A percentile compares a stretch with the other conserved stretches of the same genome.
These are phyloP conservation scores for Saccharomycopsis fodiens DNA, from an alignment of 805 yeast species.

Conservation along the genomic window DNA sequence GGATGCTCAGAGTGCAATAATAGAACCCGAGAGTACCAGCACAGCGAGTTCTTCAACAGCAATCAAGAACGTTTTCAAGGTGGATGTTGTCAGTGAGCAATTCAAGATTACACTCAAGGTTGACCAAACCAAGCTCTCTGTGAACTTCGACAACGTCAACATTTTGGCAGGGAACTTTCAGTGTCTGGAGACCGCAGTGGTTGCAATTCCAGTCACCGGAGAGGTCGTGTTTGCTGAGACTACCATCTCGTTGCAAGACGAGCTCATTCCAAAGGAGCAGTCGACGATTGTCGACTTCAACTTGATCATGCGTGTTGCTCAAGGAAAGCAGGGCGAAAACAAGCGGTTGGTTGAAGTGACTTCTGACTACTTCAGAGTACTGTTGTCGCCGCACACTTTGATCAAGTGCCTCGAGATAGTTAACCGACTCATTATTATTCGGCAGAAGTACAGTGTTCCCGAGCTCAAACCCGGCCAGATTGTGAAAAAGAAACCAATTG, in stretches of 20 bases:
- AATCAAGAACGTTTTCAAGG: constrained; percentile 5
- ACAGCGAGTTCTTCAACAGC: no score
- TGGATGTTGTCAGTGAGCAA: background rate
- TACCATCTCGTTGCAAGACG: constrained; percentile 8
- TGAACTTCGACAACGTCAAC: background rate
- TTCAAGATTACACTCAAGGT: background rate
- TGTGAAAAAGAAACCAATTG: background rate
- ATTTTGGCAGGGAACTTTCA: constrained; percentile 2
- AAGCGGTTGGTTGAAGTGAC: constrained; percentile 24
- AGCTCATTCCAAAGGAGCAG: constrained; percentile 23
- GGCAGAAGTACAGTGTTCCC: background rate
- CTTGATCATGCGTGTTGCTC: constrained; percentile 36
- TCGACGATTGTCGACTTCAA: constrained; percentile 40
- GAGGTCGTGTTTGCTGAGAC: constrained; percentile 2
- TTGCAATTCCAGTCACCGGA: constrained; percentile 2
- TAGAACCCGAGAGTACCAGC: background rate
- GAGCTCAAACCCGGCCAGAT: background rate
- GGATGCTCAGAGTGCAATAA: background rate
- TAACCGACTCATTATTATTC: constrained; percentile 1
- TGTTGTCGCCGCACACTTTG: constrained; percentile 46
- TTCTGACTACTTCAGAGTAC: constrained; percentile 51
- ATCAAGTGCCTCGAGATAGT: constrained; percentile 32
- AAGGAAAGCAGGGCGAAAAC: constrained; percentile 22
- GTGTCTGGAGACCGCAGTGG: background rate
- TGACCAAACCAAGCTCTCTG: constrained; percentile 5